Percentiles rank a stretch among this genome's conserved stretches.
Evolutionary conservation across 352 stramenopile species (phyloP).

Genomic region (Halophytophthora batemanensis): DNA sequence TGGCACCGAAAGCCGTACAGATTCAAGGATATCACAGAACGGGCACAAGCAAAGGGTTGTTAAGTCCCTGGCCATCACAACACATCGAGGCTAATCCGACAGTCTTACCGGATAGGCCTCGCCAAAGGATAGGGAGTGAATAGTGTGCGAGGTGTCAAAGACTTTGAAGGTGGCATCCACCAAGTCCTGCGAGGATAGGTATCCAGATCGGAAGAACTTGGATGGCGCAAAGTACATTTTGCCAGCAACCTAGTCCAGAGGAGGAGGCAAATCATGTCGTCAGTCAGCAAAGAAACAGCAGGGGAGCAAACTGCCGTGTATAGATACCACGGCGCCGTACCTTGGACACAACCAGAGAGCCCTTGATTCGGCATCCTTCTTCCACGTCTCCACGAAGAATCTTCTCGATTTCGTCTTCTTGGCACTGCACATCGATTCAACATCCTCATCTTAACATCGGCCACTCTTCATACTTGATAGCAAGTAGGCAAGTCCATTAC

Average conservation of each 20-base stretch:
- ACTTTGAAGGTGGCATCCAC: constrained; percentile 68
- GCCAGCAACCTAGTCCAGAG: constrained; percentile 52
- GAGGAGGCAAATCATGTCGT: neutral
- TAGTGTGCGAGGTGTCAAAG: constrained; percentile 74
- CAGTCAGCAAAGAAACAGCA: constrained; percentile 3
- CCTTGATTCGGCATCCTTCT: constrained; percentile 77
- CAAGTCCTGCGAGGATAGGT: constrained; percentile 60
- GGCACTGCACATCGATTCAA: constrained; percentile 36
- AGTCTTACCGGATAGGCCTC: constrained; percentile 60
- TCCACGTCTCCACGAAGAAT: constrained; percentile 70
- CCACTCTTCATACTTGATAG: neutral
- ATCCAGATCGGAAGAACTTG: constrained; percentile 80
- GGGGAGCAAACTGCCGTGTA: neutral
- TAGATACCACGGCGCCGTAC: constrained; percentile 13
- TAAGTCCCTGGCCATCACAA: neutral
- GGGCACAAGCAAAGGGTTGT: neutral
- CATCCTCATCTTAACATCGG: neutral
- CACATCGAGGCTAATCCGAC: neutral
- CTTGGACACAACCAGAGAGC: constrained; percentile 74
- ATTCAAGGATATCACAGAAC: neutral
- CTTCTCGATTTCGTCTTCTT: constrained; percentile 75
- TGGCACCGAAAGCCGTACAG: neutral
- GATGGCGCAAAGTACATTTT: constrained; percentile 82
- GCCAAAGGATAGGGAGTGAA: constrained; percentile 67
- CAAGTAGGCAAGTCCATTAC: neutral